These are phyloP conservation scores for Niveomyces coronatus DNA, from an alignment of 2,329 filamentous ascomycete genomes.

Conservation along the genomic window DNA sequence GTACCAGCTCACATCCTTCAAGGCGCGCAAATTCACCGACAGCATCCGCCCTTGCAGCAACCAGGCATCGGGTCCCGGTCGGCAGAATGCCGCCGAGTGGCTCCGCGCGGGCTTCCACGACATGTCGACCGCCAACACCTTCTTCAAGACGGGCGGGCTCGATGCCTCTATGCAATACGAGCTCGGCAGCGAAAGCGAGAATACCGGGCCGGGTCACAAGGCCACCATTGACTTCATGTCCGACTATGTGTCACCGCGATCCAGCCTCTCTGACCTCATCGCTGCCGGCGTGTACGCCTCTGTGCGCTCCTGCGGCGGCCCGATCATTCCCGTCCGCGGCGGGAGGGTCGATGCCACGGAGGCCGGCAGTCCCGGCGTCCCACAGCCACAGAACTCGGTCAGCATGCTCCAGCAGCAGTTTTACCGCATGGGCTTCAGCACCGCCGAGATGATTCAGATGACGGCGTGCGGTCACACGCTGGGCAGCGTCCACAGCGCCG, in stretches of 20 bases:
- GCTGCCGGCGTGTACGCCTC: slow-evolving; percentile 48
- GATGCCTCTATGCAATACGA: slow-evolving; percentile 53
- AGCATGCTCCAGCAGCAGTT: slow-evolving; percentile 45
- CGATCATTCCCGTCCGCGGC: slow-evolving; percentile 39
- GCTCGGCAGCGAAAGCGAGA: slow-evolving; percentile 42
- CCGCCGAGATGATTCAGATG: slow-evolving; percentile 48
- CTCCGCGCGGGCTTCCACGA: slow-evolving; percentile 52
- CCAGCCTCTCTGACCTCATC: slow-evolving; percentile 47
- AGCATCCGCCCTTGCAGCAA: slow-evolving; percentile 47
- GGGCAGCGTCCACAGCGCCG: slow-evolving; percentile 45
- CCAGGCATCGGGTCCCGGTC: slow-evolving; percentile 41
- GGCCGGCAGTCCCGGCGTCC: slow-evolving; percentile 39
- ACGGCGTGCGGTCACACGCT: slow-evolving; percentile 52
- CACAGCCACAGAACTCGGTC: slow-evolving; percentile 45
- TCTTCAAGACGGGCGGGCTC: slow-evolving; percentile 39
- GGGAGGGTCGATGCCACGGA: slow-evolving; percentile 44
- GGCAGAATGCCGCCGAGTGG: slow-evolving; percentile 52
- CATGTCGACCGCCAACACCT: slow-evolving; percentile 44
- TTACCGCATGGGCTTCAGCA: slow-evolving; percentile 44
- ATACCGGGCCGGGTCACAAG: slow-evolving; percentile 43
- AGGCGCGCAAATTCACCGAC: slow-evolving; percentile 43
- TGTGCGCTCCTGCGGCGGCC: slow-evolving; percentile 49
- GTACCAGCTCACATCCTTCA: slow-evolving; percentile 46
- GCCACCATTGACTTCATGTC: slow-evolving; percentile 43
- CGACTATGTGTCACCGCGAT: slow-evolving; percentile 40